Percentiles rank a stretch among this genome's conserved stretches.
Evolutionary conservation across 257 asterid species (phyloP).

Genomic region (Petunia secreta): DNA sequence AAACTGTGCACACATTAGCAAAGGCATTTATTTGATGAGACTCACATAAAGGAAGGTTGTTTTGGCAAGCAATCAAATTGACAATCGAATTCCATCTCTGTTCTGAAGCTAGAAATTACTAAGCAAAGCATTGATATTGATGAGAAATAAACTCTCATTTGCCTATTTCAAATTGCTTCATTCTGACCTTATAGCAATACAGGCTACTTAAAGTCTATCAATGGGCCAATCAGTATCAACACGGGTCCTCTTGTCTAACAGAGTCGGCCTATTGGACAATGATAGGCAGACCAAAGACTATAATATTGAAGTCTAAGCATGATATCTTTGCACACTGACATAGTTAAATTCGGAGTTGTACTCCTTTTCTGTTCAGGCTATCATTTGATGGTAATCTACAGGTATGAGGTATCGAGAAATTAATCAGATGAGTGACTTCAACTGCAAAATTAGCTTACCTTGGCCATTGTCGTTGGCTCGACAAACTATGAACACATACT

Average conservation of each 20-base stretch:
- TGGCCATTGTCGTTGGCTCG: conserved; percentile 97
- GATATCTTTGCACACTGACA: background rate
- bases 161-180: background rate
- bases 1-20: background rate
- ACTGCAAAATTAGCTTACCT: conserved; percentile 51
- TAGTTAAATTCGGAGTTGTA: background rate
- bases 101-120: conserved; percentile 8
- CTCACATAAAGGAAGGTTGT: conserved; percentile 1
- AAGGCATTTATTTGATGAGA: conserved; percentile 1
- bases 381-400: conserved; percentile 5
- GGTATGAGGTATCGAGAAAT: conserved; percentile 1
- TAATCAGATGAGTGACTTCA: background rate
- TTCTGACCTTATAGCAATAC: background rate
- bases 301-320: background rate
- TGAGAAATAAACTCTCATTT: background rate
- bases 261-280: background rate
- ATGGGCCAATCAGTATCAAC: background rate
- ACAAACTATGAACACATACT: conserved; percentile 95
- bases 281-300: conserved; percentile 8
- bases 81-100: background rate
- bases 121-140: conserved; percentile 2
- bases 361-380: background rate
- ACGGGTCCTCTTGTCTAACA: conserved; percentile 7
- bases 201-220: background rate
- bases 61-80: background rate